Base-by-base conservation (phyloP, 805 yeast genomes). In the Jamesozyma spencerorum region DNA sequence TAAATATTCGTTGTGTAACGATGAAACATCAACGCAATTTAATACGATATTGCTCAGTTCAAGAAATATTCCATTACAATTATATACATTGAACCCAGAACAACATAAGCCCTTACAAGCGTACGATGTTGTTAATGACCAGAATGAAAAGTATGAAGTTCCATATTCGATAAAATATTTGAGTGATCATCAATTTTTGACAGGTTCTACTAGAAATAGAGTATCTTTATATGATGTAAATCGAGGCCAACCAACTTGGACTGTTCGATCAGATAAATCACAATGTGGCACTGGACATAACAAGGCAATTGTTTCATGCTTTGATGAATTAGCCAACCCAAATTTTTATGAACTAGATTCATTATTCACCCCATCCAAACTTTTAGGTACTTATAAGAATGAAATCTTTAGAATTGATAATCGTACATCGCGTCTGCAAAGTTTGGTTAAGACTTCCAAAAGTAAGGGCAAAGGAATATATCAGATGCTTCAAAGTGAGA, bases 401-500 rank as follows among this genome's bases (percentile, higher is more conserved):
- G 58, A 55, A 40, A 37, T 63, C 4, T 44, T 47, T 31, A 40
- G 42, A 12, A 15, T 60, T 17, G 67, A 62, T 41, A 31, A 41
- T 2, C 44, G 58, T 29, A 42, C 38, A 7, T 15, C 15, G 18
- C 10, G 31, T 4, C 17, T 26, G 7, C 29, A 31, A 18, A 7
- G 13, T 11, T 7, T 31, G 8, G 13, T 17, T 22, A 17, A 20
- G 13, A 14, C 17, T 10, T 14, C 29, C 20, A 10, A 29, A 29
- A 10, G 6, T 3, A 7, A 6, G n/a, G 24, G 34, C 68, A 57
- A 3, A 55, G 47, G 74, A 65, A 3, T 50, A 55, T 14, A 55
- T 50, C 72, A 68, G 45, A 31, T 68, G 0, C 15, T 69, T 5
- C 57, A 48, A 20, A 61, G 69, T 17, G 50, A 48, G 1, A 68